These are phyloP conservation scores for Astrothelium macrocarpum DNA, from an alignment of 495 filamentous ascomycete species.

Conservation along the genomic window DNA sequence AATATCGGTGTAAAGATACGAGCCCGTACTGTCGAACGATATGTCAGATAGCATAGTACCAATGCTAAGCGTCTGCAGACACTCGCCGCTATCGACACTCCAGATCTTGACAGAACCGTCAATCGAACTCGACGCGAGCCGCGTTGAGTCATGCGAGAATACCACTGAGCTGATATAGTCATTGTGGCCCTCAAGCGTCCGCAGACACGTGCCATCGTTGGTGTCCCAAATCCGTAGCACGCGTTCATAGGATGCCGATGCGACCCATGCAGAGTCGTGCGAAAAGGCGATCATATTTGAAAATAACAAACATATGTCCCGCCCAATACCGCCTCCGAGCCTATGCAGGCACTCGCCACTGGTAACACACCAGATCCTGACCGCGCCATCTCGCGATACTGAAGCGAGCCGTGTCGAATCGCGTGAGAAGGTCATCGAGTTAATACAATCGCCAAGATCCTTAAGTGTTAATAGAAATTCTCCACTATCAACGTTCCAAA, in stretches of 20 bases:
- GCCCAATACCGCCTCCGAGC: too few relatives aligned
- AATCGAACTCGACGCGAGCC: not conserved
- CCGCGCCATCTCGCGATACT: not conserved
- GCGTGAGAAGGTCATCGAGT: not conserved
- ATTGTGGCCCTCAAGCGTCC: not conserved
- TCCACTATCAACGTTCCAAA: not conserved
- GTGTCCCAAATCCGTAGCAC: not conserved
- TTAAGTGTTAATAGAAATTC: not conserved
- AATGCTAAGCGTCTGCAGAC: too few relatives aligned
- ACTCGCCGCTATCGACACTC: too few relatives aligned
- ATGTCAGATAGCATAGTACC: too few relatives aligned
- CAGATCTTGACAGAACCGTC: not conserved
- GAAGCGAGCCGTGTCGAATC: not conserved
- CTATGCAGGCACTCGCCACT: too few relatives aligned
- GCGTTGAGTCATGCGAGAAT: not conserved
- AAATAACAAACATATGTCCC: too few relatives aligned
- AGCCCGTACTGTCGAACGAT: too few relatives aligned
- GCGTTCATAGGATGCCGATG: not conserved
- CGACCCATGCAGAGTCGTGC: not conserved
- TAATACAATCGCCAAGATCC: not conserved
- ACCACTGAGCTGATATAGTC: not conserved
- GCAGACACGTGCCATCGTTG: not conserved
- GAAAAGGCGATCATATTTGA: too few relatives aligned
- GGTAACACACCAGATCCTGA: not conserved
- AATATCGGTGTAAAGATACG: too few relatives aligned